Evolutionary conservation across 2,329 filamentous ascomycete genomes (phyloP), one percentile per base, ranked within the genome.

Genomic region (Aureobasidium vineae): DNA sequence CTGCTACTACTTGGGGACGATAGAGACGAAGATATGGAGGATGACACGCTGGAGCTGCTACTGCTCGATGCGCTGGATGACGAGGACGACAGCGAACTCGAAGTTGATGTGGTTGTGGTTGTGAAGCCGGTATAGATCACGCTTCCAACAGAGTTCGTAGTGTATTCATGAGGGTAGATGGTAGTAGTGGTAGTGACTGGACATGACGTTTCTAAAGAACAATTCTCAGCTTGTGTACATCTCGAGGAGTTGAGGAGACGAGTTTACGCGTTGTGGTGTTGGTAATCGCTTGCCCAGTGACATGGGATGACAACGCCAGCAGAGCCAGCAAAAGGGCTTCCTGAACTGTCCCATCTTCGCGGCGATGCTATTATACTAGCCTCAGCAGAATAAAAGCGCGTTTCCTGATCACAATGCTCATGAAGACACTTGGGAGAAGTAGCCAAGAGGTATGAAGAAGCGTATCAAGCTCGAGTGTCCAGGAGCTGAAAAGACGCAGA

Each of bases 81-180:
- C 13, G 33, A 36, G 33, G 33, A 36, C 10, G 33, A 36, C 1
- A 36, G 33, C 33, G 38, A 26, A 21, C 36, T 57, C 2, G 23
- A 28, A 2, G 36, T 33, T 3, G 53, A 41, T 7, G 53, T 41
- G 36, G 53, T 56, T 10, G 53, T 33, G 7, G 54, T 60, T 1
- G 26, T 60, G 26, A 36, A 31, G 40, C 56, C 56, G 13, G 56
- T 60, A 26, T 60, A 60, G 16, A 60, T 36, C 7, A 60, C 56
- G 41, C 56, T 60, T n/a, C 56, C 56, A 23, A 28, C 26, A 13
- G 56, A 45, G 8, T 47, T 47, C 5, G 56, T 60, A 3, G 56
- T 60, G 26, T 47, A 60, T 16, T 41, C 56, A 3, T 8, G 7
- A 1, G 56, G 56, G 5, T 60, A 60, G 16, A 60, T 13, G 5